Base-by-base conservation (phyloP, 208 protist genomes). In the Trypanosoma cruzi region DNA sequence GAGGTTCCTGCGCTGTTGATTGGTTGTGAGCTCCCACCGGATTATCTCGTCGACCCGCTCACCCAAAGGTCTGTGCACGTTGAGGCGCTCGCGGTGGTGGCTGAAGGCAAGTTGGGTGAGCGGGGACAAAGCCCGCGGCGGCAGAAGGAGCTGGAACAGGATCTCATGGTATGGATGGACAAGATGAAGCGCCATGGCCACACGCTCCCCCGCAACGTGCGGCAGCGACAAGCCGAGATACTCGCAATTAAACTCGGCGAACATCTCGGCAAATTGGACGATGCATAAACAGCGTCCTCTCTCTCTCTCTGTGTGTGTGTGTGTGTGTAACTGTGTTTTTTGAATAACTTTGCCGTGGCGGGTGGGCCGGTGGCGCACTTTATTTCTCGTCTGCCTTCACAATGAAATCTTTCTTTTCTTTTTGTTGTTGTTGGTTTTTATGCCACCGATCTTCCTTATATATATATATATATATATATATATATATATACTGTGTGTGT, bases 121-220 rank as follows among this genome's bases (percentile, higher is more conserved):
- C 16, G 40, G 18, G 40, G 18, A 16, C 3, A 4, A 4, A 3
- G 11, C 40, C 3, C 40, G 29, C 53, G 16, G 29, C 53, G 26
- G 53, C 28, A 49, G 31, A 48, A 24, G 22, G 18, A 44, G 34
- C 28, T 62, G 44, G 53, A 77, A 40, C 52, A 62, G 40, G 77
- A 89, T 46, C 55, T 94, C 10, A 54, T 81, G 61, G 40, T 48
- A 22, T 94, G 89, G 89, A 79, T 84, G 56, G 71, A 89, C 22
- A 73, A 64, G 32, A 92, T 94, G 89, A 86, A 86, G 37, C 61
- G 20, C n/a, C 71, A 85, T 56, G 89, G 89, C 0, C 68, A 84
- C 24, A 58, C 44, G 0, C 70, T 94, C 4, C 60, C 75, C 0
- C 70, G 66, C 31, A 13, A 20, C 16, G 61, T 75, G 56, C 71